Percentiles rank a stretch among this genome's conserved stretches.
Evolutionary conservation across 495 filamentous ascomycete genomes (phyloP).

Genomic region (Cairneyella variabilis): DNA sequence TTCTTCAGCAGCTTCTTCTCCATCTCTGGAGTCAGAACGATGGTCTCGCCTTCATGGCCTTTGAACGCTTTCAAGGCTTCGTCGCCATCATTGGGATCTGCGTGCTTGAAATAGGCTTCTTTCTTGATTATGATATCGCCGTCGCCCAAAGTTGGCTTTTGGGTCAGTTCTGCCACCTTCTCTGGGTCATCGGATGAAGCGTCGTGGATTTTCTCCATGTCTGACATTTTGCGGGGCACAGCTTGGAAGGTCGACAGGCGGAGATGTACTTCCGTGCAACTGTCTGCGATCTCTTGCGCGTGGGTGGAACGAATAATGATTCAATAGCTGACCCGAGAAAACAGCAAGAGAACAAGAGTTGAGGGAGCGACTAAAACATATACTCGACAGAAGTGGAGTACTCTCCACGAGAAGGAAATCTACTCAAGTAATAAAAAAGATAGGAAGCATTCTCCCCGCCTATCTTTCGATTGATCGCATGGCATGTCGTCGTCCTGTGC

Average conservation of each 20-base stretch:
- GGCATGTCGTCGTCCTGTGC: too few relatives aligned
- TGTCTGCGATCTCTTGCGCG: too few relatives aligned
- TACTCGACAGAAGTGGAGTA: too few relatives aligned
- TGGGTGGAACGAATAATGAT: too few relatives aligned
- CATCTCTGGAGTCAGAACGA: constrained; percentile 31
- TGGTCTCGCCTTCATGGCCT: constrained; percentile 25
- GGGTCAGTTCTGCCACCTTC: constrained; percentile 6
- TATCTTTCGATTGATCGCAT: too few relatives aligned
- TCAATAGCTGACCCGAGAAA: neutral
- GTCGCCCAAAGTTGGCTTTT: neutral
- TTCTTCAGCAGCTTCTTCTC: constrained; percentile 47
- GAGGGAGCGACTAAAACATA: too few relatives aligned
- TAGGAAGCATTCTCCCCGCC: too few relatives aligned
- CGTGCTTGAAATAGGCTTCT: constrained; percentile 12
- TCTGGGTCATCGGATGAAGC: constrained; percentile 12
- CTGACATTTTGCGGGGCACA: constrained; percentile 10
- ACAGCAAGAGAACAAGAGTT: too few relatives aligned
- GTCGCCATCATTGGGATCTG: constrained; percentile 22
- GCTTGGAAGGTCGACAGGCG: neutral
- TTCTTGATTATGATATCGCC: constrained; percentile 11
- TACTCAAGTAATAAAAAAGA: neutral
- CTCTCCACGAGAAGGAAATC: too few relatives aligned
- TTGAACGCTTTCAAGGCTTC: constrained; percentile 21
- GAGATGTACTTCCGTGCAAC: neutral
- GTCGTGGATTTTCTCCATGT: constrained; percentile 10